Evolutionary conservation across 225 moss, liverwort and hornwort genomes (phyloP), one percentile per base, ranked within the genome.

Genomic region (Bryoerythrophyllum caledonicum): DNA sequence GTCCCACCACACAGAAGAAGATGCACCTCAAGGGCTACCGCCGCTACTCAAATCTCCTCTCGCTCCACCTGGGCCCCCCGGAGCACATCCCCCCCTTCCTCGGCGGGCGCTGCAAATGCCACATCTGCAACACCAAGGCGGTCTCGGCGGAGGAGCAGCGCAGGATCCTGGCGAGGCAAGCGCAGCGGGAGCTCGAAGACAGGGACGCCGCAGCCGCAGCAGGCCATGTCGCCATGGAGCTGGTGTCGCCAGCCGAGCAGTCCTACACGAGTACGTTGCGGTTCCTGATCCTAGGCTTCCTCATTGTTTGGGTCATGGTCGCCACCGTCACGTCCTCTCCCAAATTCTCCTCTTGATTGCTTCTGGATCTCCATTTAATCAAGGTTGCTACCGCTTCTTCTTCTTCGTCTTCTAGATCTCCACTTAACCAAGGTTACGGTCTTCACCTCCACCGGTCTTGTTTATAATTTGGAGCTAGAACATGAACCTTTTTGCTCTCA

Each of bases 71-170:
- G 95, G 97, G 27, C 76, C 87, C 48, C 0, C 17, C 48, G 19
- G 60, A 87, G 82, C 63, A 82, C 54, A 89, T 95, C 46, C 93
- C 93, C 40, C 83, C 82, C 9, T 88, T 75, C 48, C 76, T 99
- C 63, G 97, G 95, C 65, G 97, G 97, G 63, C 79, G 83, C n/a
- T 99, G 97, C 76, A 82, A 88, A 52, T 99, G 97, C 79, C 81
- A 77, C 62, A 72, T 80, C 32, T 99, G 97, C 80, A 81, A 85
- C 71, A 82, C 65, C 64, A 72, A 74, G 54, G 73, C 73, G 68
- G 26, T 76, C 49, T 75, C 81, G 32, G 80, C 80, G 32, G 69
- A 62, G 19, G 81, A 83, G 23, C 79, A 79, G 38, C 81, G 73
- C 68, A 76, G 59, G 64, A 79, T 84, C 71, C 14, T 83, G 44